Evolutionary conservation across 2,329 filamentous ascomycete genomes (phyloP).

Genomic region (Nemania abortiva): DNA sequence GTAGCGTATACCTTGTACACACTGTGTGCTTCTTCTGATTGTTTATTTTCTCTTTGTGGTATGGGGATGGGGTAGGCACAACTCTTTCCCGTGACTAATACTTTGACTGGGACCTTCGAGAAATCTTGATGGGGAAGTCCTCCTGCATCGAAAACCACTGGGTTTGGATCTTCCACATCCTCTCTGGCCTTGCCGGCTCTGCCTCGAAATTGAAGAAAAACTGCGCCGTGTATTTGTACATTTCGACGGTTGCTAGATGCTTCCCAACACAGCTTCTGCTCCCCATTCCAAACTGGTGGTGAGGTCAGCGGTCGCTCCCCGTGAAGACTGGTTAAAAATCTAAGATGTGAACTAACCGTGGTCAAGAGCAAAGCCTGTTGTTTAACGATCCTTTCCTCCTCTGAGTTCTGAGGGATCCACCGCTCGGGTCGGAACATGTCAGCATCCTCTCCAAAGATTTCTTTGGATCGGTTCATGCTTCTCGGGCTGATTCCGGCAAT

Average conservation of each 20-base stretch:
- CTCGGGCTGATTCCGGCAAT: not conserved
- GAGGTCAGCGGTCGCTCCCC: not conserved
- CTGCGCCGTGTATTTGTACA: slow-evolving; percentile 3
- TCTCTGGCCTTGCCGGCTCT: not conserved
- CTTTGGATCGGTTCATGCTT: slow-evolving; percentile 3
- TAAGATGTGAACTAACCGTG: not conserved
- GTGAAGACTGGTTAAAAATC: not conserved
- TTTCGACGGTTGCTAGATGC: not conserved
- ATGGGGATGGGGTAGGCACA: no score
- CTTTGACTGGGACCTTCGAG: not conserved
- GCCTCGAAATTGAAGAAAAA: not conserved
- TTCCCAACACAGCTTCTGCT: not conserved
- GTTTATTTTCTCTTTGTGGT: no score
- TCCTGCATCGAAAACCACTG: not conserved
- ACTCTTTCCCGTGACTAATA: not conserved
- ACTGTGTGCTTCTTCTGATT: no score
- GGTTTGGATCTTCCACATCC: not conserved
- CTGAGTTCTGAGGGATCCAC: not conserved
- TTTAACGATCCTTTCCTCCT: not conserved
- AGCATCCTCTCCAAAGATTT: not conserved
- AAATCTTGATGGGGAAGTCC: not conserved
- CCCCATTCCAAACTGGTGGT: not conserved
- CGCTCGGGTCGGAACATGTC: slow-evolving; percentile 2
- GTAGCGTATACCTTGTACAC: no score
- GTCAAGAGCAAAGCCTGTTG: slow-evolving; percentile 1